Evolutionary conservation across 495 filamentous ascomycete genomes (phyloP).

Genomic region (Usnea hakonensis): DNA sequence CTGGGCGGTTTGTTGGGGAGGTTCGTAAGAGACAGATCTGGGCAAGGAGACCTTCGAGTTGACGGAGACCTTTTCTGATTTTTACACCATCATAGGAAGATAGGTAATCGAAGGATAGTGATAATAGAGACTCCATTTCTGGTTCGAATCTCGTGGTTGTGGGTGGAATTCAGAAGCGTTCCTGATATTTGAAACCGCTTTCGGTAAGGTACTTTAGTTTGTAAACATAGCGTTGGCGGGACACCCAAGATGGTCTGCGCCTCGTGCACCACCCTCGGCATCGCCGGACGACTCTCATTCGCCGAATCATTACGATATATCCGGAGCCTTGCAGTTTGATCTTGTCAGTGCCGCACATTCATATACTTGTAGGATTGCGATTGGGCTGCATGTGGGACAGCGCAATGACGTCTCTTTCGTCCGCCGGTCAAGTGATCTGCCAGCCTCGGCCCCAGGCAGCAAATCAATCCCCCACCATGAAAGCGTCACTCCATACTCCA

Average conservation of each 20-base stretch:
- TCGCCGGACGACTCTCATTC: background rate
- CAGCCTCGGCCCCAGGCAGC: background rate
- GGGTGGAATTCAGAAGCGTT: background rate
- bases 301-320: background rate
- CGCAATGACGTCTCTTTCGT: background rate
- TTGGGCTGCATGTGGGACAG: background rate
- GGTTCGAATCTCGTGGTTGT: background rate
- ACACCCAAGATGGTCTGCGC: background rate
- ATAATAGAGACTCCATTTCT: constrained; percentile 84
- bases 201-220: too few relatives aligned
- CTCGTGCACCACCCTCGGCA: too few relatives aligned
- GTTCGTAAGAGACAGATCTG: constrained; percentile 79
- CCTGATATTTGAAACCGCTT: background rate
- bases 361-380: background rate
- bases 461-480: background rate
- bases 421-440: background rate
- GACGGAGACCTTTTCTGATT: constrained; percentile 87
- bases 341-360: background rate
- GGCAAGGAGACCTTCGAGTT: constrained; percentile 91
- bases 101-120: constrained; percentile 91
- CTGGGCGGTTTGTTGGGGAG: constrained; percentile 37
- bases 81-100: constrained; percentile 84
- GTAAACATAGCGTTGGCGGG: constrained; percentile 8
- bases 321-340: background rate
- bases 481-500: background rate